Base-by-base conservation (phyloP, 2,329 filamentous ascomycete species). In the Tolypocladium paradoxum region DNA sequence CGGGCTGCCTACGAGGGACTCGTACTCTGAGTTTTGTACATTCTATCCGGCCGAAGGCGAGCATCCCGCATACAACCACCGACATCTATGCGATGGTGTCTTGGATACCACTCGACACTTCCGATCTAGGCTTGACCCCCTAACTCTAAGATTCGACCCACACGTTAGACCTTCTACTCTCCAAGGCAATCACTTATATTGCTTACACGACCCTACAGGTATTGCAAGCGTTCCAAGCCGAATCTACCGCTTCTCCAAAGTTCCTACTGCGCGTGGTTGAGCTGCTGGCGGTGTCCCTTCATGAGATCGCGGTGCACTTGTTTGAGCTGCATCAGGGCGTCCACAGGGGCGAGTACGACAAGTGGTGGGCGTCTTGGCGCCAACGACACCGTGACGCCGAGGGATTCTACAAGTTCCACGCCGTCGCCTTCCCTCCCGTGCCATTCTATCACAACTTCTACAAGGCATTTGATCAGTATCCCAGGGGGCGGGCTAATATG, bases 1-100 rank as follows among this genome's bases (percentile, higher is more conserved):
- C 22, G 59, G 57, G 1, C 53, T 58, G 0, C 59, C 60, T 8
- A 46, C 43, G 24, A 29, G 22, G 22, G 43, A 46, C 20, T 46
- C 43, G 22, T 31, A 27, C 22, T 7, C 22, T 18, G 43, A 46
- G 14, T 46, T 46, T 18, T 7, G 6, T 14, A 5, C 22, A 22
- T 29, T 29, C 43, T 46, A 46, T 24, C 43, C 43, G 5, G 43
- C 43, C 14, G 5, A 27, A 1, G 24, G 14, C 43, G 43, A 46
- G 43, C 43, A 46, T 18, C 43, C 43, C 43, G 24, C 7, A 14
- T 24, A 14, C 12, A 18, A n/a, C 22, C 43, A 46, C 24, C 9
- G 2, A 29, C 20, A 14, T 16, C 43, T 46, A 8, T 46, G 43
- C 11, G 43, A 46, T 18, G 24, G 43, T 4, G 43, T 9, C 14